A percentile compares a stretch with the other conserved stretches of the same genome.
phyloP scores from a whole-genome alignment of 331 rosid genomes.

The Quercus phellos region DNA sequence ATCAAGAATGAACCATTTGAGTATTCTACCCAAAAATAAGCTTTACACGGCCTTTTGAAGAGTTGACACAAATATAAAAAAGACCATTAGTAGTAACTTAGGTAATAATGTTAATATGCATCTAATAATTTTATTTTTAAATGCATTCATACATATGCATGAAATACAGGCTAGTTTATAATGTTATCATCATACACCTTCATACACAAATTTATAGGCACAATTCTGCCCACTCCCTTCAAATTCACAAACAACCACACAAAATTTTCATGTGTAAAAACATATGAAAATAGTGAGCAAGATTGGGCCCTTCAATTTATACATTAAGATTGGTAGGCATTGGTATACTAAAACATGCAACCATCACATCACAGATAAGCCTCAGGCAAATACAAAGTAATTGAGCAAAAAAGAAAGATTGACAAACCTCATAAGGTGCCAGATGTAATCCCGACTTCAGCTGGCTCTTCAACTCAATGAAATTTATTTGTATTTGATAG shows the following conservation, averaged over 20 bases:
- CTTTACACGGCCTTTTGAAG: no score
- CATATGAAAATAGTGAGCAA: not conserved
- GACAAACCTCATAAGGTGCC: conserved; percentile 61
- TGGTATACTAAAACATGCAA: not conserved
- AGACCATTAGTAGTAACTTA: no score
- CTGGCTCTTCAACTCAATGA: conserved; percentile 57
- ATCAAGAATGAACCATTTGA: no score
- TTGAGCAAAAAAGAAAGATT: conserved; percentile 2
- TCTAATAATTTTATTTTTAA: no score
- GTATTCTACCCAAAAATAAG: no score
- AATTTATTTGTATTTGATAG: conserved; percentile 53
- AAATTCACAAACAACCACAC: not conserved
- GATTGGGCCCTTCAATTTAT: not conserved
- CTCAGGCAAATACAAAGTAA: not conserved
- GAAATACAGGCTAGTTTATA: not conserved
- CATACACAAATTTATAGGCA: not conserved
- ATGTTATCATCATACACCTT: not conserved
- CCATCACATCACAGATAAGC: conserved; percentile 20
- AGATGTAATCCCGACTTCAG: conserved; percentile 67
- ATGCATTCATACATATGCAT: no score
- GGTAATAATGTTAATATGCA: no score
- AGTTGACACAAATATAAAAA: no score
- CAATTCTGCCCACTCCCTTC: not conserved
- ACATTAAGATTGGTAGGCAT: not conserved
- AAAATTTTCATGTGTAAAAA: not conserved